These are phyloP conservation scores for Solanum hybrid DNA, from an alignment of 305 asterid genomes.

Conservation along the genomic window DNA sequence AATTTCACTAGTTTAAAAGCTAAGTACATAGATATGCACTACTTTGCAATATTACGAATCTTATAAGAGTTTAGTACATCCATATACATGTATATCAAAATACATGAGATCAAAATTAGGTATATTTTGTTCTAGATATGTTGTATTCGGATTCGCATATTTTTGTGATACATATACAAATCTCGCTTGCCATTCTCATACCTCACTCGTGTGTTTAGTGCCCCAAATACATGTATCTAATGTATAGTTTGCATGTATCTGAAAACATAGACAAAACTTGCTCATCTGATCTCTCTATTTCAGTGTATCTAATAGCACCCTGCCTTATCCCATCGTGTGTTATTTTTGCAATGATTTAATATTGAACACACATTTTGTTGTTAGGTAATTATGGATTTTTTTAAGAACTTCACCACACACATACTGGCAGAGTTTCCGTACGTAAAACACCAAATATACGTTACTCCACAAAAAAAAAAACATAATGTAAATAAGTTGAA, in stretches of 20 bases:
- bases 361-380: background rate
- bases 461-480: background rate
- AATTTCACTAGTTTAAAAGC: too few species aligned
- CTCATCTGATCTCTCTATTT: background rate
- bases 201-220: background rate
- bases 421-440: background rate
- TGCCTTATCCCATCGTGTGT: background rate
- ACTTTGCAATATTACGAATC: too few species aligned
- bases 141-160: rapidly evolving
- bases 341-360: background rate
- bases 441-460: background rate
- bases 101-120: too few species aligned
- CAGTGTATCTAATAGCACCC: background rate
- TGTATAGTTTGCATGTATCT: too few species aligned
- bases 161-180: too few species aligned
- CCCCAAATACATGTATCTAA: background rate
- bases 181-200: background rate
- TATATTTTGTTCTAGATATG: too few species aligned
- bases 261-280: too few species aligned
- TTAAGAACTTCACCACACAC: background rate
- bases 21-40: too few species aligned
- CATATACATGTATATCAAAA: background rate
- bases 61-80: background rate
- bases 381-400: background rate
- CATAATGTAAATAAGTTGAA: background rate